A percentile compares a stretch with the other conserved stretches of the same genome.
Conservation (phyloP, 2,329 filamentous ascomycete species). For the Alternaria sp. region DNA sequence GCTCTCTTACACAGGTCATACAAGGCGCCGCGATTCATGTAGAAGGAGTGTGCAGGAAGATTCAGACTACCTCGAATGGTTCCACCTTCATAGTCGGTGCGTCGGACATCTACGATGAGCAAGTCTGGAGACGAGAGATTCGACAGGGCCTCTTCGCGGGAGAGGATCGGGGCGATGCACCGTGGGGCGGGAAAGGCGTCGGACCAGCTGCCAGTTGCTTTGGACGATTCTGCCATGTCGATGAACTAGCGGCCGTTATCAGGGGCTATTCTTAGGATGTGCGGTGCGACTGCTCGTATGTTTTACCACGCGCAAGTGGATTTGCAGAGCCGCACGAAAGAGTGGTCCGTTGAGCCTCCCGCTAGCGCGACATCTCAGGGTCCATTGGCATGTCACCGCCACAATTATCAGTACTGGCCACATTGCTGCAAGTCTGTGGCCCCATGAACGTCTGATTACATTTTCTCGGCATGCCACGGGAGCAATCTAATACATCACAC, state of each 20-base stretch:
- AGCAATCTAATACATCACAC: conserved; percentile 30
- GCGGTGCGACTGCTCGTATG: not conserved
- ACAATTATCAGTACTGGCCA: conserved; percentile 40
- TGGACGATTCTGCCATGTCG: conserved; percentile 31
- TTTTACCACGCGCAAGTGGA: not conserved
- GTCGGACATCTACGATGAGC: conserved; percentile 56
- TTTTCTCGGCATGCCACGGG: conserved; percentile 19
- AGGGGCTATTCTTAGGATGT: not conserved
- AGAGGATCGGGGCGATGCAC: conserved; percentile 50
- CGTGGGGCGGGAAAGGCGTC: conserved; percentile 54
- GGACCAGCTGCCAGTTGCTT: conserved; percentile 46
- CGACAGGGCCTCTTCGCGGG: conserved; percentile 49
- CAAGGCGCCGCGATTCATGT: conserved; percentile 55
- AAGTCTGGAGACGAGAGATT: conserved; percentile 48
- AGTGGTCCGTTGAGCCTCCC: conserved; percentile 21
- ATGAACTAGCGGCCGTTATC: not conserved
- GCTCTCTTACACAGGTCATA: conserved; percentile 56
- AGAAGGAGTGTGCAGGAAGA: conserved; percentile 59
- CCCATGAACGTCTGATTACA: conserved; percentile 48
- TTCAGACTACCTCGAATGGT: conserved; percentile 57
- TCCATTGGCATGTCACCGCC: conserved; percentile 26
- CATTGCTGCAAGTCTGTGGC: conserved; percentile 40
- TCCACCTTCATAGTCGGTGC: conserved; percentile 59
- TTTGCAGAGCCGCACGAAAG: conserved; percentile 17
- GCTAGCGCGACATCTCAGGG: conserved; percentile 19